phyloP scores from a whole-genome alignment of 345 rosid genomes.

The Jatropha curcas region DNA sequence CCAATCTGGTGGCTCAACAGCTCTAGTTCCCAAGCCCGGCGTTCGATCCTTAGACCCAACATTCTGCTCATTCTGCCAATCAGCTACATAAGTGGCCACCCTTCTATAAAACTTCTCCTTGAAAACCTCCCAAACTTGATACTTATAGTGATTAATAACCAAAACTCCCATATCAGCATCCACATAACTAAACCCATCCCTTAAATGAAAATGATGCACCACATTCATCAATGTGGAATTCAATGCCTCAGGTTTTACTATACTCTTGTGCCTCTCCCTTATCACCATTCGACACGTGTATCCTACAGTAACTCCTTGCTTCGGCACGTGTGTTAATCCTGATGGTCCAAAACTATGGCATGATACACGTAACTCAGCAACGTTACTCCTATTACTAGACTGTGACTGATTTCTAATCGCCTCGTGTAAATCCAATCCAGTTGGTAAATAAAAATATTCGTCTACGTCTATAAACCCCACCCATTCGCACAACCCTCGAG shows the following conservation, averaged over 20 bases:
- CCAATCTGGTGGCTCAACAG: slow-evolving; percentile 84
- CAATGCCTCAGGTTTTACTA: slow-evolving; percentile 70
- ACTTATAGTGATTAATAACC: slow-evolving; percentile 83
- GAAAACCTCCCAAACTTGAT: slow-evolving; percentile 91
- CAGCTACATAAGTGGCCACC: slow-evolving; percentile 87
- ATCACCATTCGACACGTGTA: slow-evolving; percentile 62
- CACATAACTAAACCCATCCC: slow-evolving; percentile 40
- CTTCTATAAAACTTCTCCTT: slow-evolving; percentile 83
- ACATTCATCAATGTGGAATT: slow-evolving; percentile 69
- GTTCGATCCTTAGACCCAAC: slow-evolving; percentile 82
- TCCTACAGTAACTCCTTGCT: slow-evolving; percentile 56
- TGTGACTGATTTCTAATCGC: slow-evolving; percentile 37
- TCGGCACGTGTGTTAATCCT: slow-evolving; percentile 44
- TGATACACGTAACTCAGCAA: slow-evolving; percentile 57
- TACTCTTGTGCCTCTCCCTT: slow-evolving; percentile 91
- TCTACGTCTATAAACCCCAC: slow-evolving; percentile 84
- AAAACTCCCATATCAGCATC: slow-evolving; percentile 48
- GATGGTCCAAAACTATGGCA: slow-evolving; percentile 86
- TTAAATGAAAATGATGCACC: slow-evolving; percentile 81
- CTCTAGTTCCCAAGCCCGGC: slow-evolving; percentile 78
- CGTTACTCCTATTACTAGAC: background rate
- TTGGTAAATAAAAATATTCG: slow-evolving; percentile 61
- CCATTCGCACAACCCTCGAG: slow-evolving; percentile 65
- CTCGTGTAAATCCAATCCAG: slow-evolving; percentile 33
- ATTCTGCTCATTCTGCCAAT: slow-evolving; percentile 75